Evolutionary conservation across 257 asterid species (phyloP), one percentile per base, ranked within the genome.

Genomic region (Nicotiana noctiflora): DNA sequence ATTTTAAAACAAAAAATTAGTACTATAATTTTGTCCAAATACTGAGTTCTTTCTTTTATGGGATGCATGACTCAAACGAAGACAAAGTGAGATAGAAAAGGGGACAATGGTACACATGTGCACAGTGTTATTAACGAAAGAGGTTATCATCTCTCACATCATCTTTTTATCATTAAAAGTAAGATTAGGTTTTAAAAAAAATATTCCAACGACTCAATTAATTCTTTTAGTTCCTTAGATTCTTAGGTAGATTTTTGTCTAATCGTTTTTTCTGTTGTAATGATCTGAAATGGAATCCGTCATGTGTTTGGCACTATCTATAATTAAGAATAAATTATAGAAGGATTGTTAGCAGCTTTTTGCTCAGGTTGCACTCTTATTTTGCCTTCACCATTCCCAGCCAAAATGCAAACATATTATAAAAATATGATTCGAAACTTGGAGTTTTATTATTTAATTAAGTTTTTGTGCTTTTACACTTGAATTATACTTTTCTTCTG

Each of bases 31-130:
- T 49, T 74, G 78, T 74, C 78, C 60, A 74, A 74, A 74, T 25
- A 19, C 44, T 49, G 27, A 74, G 23, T 74, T 49, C 13, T 12
- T 49, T 23, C 40, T 74, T 74, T 74, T 23, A 23, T 49, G 23
- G 78, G 78, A 72, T 2, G 61, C 61, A 72, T 72, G 78, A 72
- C 60, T 49, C 78, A 23, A 74, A 49, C 14, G 29, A 64, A 61
- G 81, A 84, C 79, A 82, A 77, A 31, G 17, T 75, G 57, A 60
- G 68, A 10, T 29, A 74, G 49, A 21, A 56, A 65, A 2, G 56
- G 77, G 74, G 81, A 79, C 77, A 76, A 80, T 44, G 80, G 46
- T 65, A 72, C 83, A 75, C 84, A 76, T 82, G 85, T 79, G 77
- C n/a, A 72, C 14, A 80, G 55, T 55, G 11, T 77, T 56, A 31